These are phyloP conservation scores for Hanseniaspora sp. DNA, from an alignment of 1,139 yeast species.

Conservation along the genomic window DNA sequence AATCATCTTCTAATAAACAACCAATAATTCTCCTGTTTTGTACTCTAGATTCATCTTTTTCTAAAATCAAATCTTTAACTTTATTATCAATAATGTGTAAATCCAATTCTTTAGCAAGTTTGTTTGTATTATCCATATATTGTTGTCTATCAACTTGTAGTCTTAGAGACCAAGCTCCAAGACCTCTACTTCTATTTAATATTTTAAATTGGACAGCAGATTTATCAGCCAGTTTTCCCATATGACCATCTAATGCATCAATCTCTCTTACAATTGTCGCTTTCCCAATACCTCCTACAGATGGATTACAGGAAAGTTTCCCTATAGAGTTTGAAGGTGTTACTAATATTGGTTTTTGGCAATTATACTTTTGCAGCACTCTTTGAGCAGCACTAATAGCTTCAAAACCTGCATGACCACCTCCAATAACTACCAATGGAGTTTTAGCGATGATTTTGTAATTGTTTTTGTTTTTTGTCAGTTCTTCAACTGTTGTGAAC, in stretches of 20 bases:
- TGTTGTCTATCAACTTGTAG: slow-evolving; percentile 87
- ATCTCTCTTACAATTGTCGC: slow-evolving; percentile 87
- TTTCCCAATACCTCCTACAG: slow-evolving; percentile 97
- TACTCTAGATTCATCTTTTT: slow-evolving; percentile 23
- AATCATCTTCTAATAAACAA: slow-evolving; percentile 55
- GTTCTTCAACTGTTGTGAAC: slow-evolving; percentile 2
- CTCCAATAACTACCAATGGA: slow-evolving; percentile 76
- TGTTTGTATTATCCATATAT: slow-evolving; percentile 72
- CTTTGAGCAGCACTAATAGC: slow-evolving; percentile 93
- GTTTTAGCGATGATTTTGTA: slow-evolving; percentile 37
- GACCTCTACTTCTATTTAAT: slow-evolving; percentile 78
- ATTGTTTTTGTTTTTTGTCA: slow-evolving; percentile 15
- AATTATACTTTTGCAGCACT: slow-evolving; percentile 50
- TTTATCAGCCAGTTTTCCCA: slow-evolving; percentile 69
- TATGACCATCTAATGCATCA: slow-evolving; percentile 92
- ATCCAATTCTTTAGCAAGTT: slow-evolving; percentile 46
- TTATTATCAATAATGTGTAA: slow-evolving; percentile 50
- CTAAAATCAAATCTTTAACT: slow-evolving; percentile 77
- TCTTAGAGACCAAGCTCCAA: slow-evolving; percentile 98
- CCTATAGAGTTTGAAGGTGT: slow-evolving; percentile 81
- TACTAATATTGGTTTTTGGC: slow-evolving; percentile 37
- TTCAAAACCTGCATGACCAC: slow-evolving; percentile 98
- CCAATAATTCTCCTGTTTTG: slow-evolving; percentile 44
- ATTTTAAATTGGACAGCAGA: slow-evolving; percentile 92
- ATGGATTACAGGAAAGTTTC: slow-evolving; percentile 93